These are phyloP conservation scores for Claviceps sp. DNA, from an alignment of 2,329 filamentous ascomycete species.

Conservation along the genomic window DNA sequence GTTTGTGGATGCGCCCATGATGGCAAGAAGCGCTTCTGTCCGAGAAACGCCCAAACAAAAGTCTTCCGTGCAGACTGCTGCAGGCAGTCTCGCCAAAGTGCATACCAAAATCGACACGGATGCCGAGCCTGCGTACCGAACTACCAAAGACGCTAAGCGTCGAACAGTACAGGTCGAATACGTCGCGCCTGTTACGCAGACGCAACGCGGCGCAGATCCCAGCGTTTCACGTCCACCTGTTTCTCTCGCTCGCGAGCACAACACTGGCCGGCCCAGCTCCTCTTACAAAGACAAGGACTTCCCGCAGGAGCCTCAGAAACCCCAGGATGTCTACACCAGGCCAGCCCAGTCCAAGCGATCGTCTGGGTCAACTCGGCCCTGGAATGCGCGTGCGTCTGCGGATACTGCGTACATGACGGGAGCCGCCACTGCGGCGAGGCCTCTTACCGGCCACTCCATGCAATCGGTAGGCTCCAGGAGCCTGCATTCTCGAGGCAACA, in stretches of 20 bases:
- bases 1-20: conserved; percentile 40
- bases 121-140: conserved; percentile 40
- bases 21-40: conserved; percentile 84
- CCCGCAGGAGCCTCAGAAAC: conserved; percentile 32
- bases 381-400: conserved; percentile 23
- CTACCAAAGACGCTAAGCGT: conserved; percentile 77
- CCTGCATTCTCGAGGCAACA: conserved; percentile 41
- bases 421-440: conserved; percentile 38
- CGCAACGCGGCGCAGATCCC: conserved; percentile 48
- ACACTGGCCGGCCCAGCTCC: conserved; percentile 14
- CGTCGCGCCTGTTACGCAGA: conserved; percentile 80
- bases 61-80: conserved; percentile 29
- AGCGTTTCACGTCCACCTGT: conserved; percentile 14
- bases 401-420: conserved; percentile 31
- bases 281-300: conserved; percentile 42
- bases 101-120: conserved; percentile 61
- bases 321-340: conserved; percentile 32
- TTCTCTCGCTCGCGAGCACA: conserved; percentile 29
- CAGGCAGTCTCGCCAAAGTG: conserved; percentile 56
- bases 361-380: conserved; percentile 13
- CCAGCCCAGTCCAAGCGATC: conserved; percentile 27
- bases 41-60: conserved; percentile 69
- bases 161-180: conserved; percentile 97
- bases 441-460: conserved; percentile 73
- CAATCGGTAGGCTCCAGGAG: conserved; percentile 56